Base-by-base conservation (phyloP, 257 asterid genomes). In the Nyctanthes arbortristis region DNA sequence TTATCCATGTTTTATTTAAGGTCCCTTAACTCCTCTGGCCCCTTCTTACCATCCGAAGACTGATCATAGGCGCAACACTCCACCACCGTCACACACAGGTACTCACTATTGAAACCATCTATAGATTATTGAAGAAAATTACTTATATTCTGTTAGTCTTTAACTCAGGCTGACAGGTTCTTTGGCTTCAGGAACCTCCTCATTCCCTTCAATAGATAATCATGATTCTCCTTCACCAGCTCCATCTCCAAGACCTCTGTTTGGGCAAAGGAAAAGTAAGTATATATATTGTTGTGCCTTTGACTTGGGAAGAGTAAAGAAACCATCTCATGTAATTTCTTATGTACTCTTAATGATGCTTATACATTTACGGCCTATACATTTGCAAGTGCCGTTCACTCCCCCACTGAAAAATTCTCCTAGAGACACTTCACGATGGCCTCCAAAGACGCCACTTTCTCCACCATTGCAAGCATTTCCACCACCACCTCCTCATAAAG, bases 401-500 rank as follows among this genome's bases (percentile, higher is more conserved):
- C 76, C 82, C 77, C 91, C 84, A 79, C 91, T 89, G 47, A 80
- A 83, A 77, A 75, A 33, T 29, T 70, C 85, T 76, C 96, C 89
- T 65, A 75, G 68, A 63, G 10, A 52, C 30, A 40, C 89, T 61
- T 36, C 81, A 24, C 74, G 76, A 63, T 79, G 72, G 80, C 69
- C 74, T 76, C 90, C 92, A 36, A 84, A 80, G 82, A 57, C 60
- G 65, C 89, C 87, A 0, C 68, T 67, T 45, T 68, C 63, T 7
- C 84, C 85, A 0, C 87, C 97, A 4, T 55, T 84, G 66, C 91
- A 71, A 60, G 85, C 84, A 37, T 79, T 88, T 67, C 97, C 97
- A 68, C 97, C 96, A 77, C 98, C 97, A 32, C 97, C 96, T 33
- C 96, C 97, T 57, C 87, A 83, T 45, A 77, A 78, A 88, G 98